Percentiles rank a stretch among this genome's conserved stretches.
Evolutionary conservation across 2,329 filamentous ascomycete species (phyloP).

Genomic region (Colletotrichum godetiae): DNA sequence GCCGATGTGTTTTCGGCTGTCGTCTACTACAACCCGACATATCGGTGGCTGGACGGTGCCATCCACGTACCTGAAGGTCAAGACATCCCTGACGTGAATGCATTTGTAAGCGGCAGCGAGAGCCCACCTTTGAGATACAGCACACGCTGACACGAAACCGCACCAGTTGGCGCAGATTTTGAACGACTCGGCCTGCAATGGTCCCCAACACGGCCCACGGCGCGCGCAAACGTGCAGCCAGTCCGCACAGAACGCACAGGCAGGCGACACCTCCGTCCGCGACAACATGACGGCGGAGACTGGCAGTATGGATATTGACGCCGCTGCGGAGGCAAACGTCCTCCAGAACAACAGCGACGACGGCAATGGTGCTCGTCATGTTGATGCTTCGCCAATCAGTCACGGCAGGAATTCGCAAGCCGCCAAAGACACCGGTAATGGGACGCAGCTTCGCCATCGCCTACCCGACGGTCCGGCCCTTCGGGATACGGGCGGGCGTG

Average conservation of each 20-base stretch:
- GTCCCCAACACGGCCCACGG: neutral
- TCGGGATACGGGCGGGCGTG: neutral
- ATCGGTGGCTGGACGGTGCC: too few species aligned
- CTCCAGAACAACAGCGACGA: neutral
- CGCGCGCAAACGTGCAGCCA: neutral
- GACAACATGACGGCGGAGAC: neutral
- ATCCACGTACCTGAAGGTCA: too few species aligned
- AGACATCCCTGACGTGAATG: neutral
- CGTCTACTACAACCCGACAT: too few species aligned
- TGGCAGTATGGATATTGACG: neutral
- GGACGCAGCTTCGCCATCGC: neutral
- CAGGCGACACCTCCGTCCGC: neutral
- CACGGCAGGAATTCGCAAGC: neutral
- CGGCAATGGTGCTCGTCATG: neutral
- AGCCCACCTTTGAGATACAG: neutral
- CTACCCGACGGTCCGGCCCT: neutral
- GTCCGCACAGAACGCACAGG: neutral
- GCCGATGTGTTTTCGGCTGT: too few species aligned
- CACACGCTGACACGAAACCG: neutral
- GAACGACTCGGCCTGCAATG: neutral
- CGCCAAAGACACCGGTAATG: neutral
- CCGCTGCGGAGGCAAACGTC: neutral
- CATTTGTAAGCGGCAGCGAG: neutral
- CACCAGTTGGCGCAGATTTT: neutral
- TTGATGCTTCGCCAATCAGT: neutral